Percentiles rank a stretch among this genome's conserved stretches.
phyloP scores from a whole-genome alignment of 2,329 filamentous ascomycete genomes.

The Ophiostoma australiae region DNA sequence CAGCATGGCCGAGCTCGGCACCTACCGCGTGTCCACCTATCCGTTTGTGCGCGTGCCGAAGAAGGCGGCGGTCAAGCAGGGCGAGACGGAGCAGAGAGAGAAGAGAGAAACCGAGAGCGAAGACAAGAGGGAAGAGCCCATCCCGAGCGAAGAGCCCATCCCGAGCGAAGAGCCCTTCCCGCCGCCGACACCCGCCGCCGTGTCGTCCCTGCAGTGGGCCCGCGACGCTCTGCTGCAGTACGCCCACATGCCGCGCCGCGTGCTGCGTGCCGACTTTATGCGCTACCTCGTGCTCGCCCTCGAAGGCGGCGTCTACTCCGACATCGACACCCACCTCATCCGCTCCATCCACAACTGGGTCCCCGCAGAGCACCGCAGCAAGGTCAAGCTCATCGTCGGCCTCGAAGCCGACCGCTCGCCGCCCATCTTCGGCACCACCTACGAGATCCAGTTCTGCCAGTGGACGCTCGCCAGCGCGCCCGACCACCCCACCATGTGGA shows the following conservation, averaged over 20 bases:
- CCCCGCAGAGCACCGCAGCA: slow-evolving; percentile 26
- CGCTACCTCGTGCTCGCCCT: slow-evolving; percentile 32
- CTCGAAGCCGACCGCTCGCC: slow-evolving; percentile 34
- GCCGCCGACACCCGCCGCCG: neutral
- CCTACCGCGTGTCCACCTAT: slow-evolving; percentile 17
- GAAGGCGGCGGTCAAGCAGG: neutral
- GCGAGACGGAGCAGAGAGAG: neutral
- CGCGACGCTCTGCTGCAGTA: slow-evolving; percentile 25
- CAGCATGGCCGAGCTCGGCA: slow-evolving; percentile 21
- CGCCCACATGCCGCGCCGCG: slow-evolving; percentile 26
- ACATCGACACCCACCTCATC: slow-evolving; percentile 53
- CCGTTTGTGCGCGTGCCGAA: neutral
- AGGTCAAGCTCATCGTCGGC: slow-evolving; percentile 32
- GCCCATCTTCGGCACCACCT: slow-evolving; percentile 30
- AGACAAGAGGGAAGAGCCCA: too few species aligned
- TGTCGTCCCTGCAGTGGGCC: slow-evolving; percentile 18
- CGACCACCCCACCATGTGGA: slow-evolving; percentile 33
- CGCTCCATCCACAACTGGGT: slow-evolving; percentile 40
- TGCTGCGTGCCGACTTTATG: slow-evolving; percentile 30
- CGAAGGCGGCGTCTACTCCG: slow-evolving; percentile 48
- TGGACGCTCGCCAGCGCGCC: slow-evolving; percentile 36
- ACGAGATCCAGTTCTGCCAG: slow-evolving; percentile 36
- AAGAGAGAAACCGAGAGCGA: neutral
- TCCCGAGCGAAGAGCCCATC: neutral
- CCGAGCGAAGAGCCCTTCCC: neutral